Conservation (phyloP, 2,329 filamentous ascomycete genomes). For the Rhynchosporium agropyri region DNA sequence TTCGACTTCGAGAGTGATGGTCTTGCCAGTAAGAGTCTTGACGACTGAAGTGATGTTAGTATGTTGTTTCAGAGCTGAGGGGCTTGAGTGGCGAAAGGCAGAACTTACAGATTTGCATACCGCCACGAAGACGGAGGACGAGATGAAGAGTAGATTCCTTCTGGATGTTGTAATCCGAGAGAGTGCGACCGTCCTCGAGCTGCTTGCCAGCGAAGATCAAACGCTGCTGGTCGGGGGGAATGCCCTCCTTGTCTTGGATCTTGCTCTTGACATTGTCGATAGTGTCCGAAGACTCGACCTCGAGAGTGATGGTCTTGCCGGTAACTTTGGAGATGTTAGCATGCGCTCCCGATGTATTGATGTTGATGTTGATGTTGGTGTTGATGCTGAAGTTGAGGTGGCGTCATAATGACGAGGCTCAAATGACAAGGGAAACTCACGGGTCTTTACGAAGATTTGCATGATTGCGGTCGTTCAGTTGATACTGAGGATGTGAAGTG, state of each 20-base stretch:
- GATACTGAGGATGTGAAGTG: slow-evolving; percentile 15
- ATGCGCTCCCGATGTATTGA: slow-evolving; percentile 52
- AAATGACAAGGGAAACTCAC: slow-evolving; percentile 57
- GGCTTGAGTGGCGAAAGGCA: too few relatives aligned
- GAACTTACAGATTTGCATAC: slow-evolving; percentile 73
- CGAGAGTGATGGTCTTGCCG: slow-evolving; percentile 64
- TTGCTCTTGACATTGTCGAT: slow-evolving; percentile 99
- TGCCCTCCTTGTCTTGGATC: slow-evolving; percentile 98
- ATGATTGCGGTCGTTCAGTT: slow-evolving; percentile 51
- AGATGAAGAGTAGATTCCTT: slow-evolving; percentile 87
- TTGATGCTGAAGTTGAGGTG: slow-evolving; percentile 51
- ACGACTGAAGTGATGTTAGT: slow-evolving; percentile 74
- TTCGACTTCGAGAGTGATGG: too few relatives aligned
- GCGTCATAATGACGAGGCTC: slow-evolving; percentile 47
- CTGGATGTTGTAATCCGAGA: slow-evolving; percentile 68
- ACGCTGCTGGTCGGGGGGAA: slow-evolving; percentile 94
- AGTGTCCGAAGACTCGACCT: slow-evolving; percentile 22
- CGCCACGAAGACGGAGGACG: slow-evolving; percentile 84
- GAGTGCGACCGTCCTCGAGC: slow-evolving; percentile 80
- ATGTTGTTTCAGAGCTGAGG: too few relatives aligned
- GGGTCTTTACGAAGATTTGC: slow-evolving; percentile 99
- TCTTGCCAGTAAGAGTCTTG: slow-evolving; percentile 98
- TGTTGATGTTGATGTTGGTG: slow-evolving; percentile 44
- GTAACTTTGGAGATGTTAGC: slow-evolving; percentile 61
- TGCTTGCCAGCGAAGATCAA: slow-evolving; percentile 97